phyloP scores from a whole-genome alignment of 768 basidiomycete species.

The Mycena amicta region DNA sequence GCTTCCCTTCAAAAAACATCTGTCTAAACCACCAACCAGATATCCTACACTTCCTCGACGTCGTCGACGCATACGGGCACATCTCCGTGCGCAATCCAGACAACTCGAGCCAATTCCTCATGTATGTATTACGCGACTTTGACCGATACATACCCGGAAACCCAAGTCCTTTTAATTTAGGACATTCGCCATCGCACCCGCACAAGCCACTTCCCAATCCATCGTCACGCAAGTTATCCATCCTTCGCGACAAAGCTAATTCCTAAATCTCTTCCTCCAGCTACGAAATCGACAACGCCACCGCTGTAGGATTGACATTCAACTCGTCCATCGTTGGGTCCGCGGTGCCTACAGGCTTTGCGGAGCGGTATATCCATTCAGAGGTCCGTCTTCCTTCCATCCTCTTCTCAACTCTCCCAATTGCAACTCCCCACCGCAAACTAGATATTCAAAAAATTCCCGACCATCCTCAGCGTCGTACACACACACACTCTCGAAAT shows the following conservation, averaged over 20 bases:
- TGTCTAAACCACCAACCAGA: not conserved
- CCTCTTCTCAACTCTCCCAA: no score
- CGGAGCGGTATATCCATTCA: slow-evolving; percentile 26
- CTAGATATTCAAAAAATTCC: slow-evolving; percentile 25
- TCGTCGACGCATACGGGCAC: slow-evolving; percentile 28
- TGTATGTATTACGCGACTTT: slow-evolving; percentile 11
- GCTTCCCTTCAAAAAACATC: not conserved
- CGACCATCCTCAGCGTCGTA: slow-evolving; percentile 19
- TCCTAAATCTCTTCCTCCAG: not conserved
- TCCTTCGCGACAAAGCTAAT: not conserved
- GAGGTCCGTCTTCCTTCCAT: slow-evolving; percentile 25
- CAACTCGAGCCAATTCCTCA: slow-evolving; percentile 25
- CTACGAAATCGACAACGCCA: slow-evolving; percentile 26
- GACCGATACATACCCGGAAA: not conserved
- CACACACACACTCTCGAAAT: slow-evolving; percentile 22
- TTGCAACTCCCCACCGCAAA: no score
- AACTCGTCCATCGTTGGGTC: slow-evolving; percentile 22
- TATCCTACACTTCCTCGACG: slow-evolving; percentile 24
- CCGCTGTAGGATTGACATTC: slow-evolving; percentile 22
- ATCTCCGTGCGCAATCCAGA: slow-evolving; percentile 24
- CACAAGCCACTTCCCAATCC: slow-evolving; percentile 23
- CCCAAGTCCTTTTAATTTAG: slow-evolving; percentile 6
- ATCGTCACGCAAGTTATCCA: slow-evolving; percentile 19
- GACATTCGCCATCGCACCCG: slow-evolving; percentile 28
- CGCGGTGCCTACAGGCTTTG: slow-evolving; percentile 23